These are phyloP conservation scores for Colletotrichum aenigma DNA, from an alignment of 2,329 filamentous ascomycete species.

Conservation along the genomic window DNA sequence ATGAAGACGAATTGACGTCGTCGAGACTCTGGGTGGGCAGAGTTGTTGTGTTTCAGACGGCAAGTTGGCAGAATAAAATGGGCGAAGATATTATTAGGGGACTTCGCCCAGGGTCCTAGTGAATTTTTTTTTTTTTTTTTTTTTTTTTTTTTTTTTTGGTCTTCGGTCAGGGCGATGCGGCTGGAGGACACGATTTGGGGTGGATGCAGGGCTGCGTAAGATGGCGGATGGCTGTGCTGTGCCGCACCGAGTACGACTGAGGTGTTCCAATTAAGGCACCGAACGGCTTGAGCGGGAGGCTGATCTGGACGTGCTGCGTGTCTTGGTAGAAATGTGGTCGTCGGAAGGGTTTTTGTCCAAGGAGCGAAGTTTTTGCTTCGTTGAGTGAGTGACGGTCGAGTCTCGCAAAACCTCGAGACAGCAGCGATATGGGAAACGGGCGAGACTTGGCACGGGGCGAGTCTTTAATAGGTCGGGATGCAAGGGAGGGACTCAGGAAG, in stretches of 20 bases:
- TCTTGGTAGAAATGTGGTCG: background rate
- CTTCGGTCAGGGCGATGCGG: background rate
- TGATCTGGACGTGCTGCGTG: background rate
- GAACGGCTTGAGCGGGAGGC: background rate
- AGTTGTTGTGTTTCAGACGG: background rate
- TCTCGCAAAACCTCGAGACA: background rate
- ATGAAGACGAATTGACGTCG: background rate
- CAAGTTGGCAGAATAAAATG: background rate
- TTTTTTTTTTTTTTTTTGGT: background rate
- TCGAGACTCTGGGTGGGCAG: background rate
- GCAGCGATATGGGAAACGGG: background rate
- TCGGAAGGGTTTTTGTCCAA: background rate
- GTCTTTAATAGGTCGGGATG: background rate
- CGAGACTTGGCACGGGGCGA: constrained; percentile 3
- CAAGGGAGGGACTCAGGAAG: background rate
- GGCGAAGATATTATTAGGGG: background rate
- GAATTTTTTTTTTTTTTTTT: background rate
- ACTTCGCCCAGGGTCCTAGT: background rate
- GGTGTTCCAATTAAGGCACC: background rate
- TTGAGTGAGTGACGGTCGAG: background rate
- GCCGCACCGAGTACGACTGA: background rate
- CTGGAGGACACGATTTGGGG: constrained; percentile 5
- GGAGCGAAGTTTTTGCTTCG: background rate
- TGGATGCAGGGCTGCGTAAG: background rate
- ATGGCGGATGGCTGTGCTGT: background rate